Base-by-base conservation (phyloP, 2,329 filamentous ascomycete genomes). In the Colletotrichum liriopes region DNA sequence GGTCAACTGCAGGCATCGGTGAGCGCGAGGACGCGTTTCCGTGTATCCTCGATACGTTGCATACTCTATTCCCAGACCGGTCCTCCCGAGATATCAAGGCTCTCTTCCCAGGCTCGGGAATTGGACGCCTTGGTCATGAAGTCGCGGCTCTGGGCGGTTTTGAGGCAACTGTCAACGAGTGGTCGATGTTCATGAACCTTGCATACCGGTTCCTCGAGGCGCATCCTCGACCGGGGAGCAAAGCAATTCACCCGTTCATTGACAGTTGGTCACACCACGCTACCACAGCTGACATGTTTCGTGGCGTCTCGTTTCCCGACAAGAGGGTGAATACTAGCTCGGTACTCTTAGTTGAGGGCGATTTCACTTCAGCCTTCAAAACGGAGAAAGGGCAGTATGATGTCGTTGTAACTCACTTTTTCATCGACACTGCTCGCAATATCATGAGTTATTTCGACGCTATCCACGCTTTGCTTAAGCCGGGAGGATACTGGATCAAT, bases 401-500 rank as follows among this genome's bases (percentile, higher is more conserved):
- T 65, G 81, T 84, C 0, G 78, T 91, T 0, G 77, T 89, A 0
- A 90, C 89, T 0, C 84, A 89, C 54, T 91, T 90, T 79, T 90
- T 91, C 78, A 90, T 91, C 74, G 89, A 91, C 75, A 91, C 88
- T 0, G 88, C 89, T 0, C 83, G 87, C 0, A 90, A 90, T 65
- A 77, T 90, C 1, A 82, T 89, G 77, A 79, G 76, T 0, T 91
- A 90, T 72, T 81, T 90, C 7, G 87, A 90, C 45, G 88, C 84
- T 0, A 90, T 90, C 54, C 81, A 86, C 61, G 77, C 77, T 0
- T 75, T 88, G 0, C 81, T 91, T 3, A 83, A 80, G 54, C 76
- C 78, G 0, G 87, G 87, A 0, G 88, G 88, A 0, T 77, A 81
- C 45, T 90, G 88, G 88, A 78, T 90, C 32, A 91, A 90, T 61